Percentiles rank a stretch among this genome's conserved stretches.
phyloP scores from a whole-genome alignment of 768 basidiomycete genomes.

The Mycena amicta region DNA sequence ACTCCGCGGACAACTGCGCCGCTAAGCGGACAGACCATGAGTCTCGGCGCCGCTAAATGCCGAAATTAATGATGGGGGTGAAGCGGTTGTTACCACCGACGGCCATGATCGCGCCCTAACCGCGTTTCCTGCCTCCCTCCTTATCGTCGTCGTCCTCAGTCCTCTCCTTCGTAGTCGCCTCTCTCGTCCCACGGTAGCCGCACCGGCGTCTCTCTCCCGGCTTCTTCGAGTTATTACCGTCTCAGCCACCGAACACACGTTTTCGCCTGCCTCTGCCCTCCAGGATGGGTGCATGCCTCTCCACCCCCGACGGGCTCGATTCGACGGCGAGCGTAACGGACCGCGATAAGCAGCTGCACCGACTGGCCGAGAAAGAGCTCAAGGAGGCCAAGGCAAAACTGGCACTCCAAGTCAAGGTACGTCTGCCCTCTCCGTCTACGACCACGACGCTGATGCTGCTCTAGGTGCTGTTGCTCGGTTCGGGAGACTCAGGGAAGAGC shows the following conservation, averaged over 20 bases:
- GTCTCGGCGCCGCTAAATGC: too few species aligned
- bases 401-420: constrained; percentile 75
- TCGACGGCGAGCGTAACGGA: constrained; percentile 46
- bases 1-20: too few species aligned
- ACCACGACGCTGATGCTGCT: not conserved
- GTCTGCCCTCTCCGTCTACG: constrained; percentile 10
- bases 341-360: constrained; percentile 64
- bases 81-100: not conserved
- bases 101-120: constrained; percentile 3
- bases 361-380: constrained; percentile 75
- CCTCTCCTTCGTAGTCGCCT: not conserved
- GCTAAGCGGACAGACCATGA: too few species aligned
- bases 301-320: constrained; percentile 45
- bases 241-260: constrained; percentile 12
- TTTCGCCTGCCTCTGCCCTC: too few species aligned
- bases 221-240: not conserved
- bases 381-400: constrained; percentile 78
- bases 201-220: not conserved
- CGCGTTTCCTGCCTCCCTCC: not conserved
- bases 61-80: too few species aligned
- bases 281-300: constrained; percentile 80
- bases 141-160: not conserved
- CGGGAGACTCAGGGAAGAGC: constrained; percentile 93
- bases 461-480: constrained; percentile 86
- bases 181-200: not conserved